Conservation (phyloP, 2,329 filamentous ascomycete species). For the Trichoderma atrobrunneum region DNA sequence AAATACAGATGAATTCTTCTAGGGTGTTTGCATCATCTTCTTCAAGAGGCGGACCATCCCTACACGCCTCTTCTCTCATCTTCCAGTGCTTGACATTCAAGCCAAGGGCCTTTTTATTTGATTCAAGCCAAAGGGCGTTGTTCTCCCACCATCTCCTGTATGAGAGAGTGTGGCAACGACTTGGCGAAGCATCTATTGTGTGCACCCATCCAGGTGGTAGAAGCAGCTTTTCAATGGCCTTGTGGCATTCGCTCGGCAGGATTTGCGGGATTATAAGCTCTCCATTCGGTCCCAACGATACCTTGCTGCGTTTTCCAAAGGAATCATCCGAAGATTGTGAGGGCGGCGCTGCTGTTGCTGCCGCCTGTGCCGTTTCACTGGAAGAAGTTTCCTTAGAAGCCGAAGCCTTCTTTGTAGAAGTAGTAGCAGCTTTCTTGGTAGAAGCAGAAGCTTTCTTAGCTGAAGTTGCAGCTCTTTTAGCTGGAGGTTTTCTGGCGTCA, state of each 20-base stretch:
- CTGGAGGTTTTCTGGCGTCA: neutral
- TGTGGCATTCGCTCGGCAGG: conserved; percentile 21
- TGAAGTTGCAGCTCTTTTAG: conserved; percentile 1
- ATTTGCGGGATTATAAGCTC: conserved; percentile 21
- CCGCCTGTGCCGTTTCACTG: neutral
- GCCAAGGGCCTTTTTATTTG: conserved; percentile 23
- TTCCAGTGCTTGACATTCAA: conserved; percentile 23
- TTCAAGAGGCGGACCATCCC: conserved; percentile 11
- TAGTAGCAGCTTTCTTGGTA: neutral
- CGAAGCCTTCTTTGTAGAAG: neutral
- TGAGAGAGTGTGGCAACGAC: conserved; percentile 20
- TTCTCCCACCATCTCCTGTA: conserved; percentile 26
- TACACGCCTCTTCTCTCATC: conserved; percentile 23
- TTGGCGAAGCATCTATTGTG: conserved; percentile 23
- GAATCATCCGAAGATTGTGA: neutral
- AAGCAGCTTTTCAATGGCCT: conserved; percentile 17
- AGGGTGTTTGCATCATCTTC: conserved; percentile 21
- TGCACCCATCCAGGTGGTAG: conserved; percentile 21
- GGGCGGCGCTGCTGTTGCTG: neutral
- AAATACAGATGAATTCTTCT: conserved; percentile 24
- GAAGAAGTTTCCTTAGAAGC: neutral
- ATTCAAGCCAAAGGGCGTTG: conserved; percentile 23
- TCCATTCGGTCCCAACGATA: conserved; percentile 21
- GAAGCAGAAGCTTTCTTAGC: neutral
- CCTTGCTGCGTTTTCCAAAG: neutral